Evolutionary conservation across 2,329 filamentous ascomycete genomes (phyloP).

Genomic region (Macrophomina phaseolina): DNA sequence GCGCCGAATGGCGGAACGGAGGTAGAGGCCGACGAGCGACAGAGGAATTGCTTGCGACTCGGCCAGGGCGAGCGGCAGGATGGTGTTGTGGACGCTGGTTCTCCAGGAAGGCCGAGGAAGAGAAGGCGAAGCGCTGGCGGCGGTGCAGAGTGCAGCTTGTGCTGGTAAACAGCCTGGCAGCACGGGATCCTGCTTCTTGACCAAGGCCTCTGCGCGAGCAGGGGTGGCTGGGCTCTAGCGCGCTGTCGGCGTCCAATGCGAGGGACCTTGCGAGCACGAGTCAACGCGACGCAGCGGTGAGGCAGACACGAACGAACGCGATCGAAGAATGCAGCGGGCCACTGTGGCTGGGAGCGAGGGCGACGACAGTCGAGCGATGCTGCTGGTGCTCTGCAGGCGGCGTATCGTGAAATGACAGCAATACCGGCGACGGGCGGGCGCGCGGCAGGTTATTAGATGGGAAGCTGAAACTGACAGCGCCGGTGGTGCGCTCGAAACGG

Average conservation of each 20-base stretch:
- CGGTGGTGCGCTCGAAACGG: conserved; percentile 22
- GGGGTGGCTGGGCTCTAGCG: conserved; percentile 25
- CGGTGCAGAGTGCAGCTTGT: conserved; percentile 17
- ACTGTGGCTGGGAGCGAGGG: not conserved
- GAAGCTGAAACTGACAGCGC: conserved; percentile 25
- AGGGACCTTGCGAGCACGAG: conserved; percentile 21
- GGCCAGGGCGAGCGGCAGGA: conserved; percentile 14
- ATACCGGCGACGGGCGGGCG: conserved; percentile 15
- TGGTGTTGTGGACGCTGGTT: conserved; percentile 7
- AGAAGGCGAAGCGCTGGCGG: conserved; percentile 16
- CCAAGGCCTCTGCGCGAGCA: conserved; percentile 23
- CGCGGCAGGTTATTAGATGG: conserved; percentile 22
- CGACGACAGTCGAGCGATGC: not conserved
- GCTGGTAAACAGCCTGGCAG: conserved; percentile 23
- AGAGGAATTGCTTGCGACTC: conserved; percentile 13
- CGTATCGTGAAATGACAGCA: conserved; percentile 23
- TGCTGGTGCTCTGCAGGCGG: not conserved
- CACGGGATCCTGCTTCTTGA: conserved; percentile 24
- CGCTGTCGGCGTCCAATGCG: conserved; percentile 19
- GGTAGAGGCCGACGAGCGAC: conserved; percentile 7
- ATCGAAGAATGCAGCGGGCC: conserved; percentile 18
- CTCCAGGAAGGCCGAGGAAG: conserved; percentile 12
- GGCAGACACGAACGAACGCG: conserved; percentile 4
- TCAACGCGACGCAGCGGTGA: conserved; percentile 25
- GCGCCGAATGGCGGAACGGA: conserved; percentile 12